Conservation (phyloP, 2,329 filamentous ascomycete genomes). For the Penicillium expansum region DNA sequence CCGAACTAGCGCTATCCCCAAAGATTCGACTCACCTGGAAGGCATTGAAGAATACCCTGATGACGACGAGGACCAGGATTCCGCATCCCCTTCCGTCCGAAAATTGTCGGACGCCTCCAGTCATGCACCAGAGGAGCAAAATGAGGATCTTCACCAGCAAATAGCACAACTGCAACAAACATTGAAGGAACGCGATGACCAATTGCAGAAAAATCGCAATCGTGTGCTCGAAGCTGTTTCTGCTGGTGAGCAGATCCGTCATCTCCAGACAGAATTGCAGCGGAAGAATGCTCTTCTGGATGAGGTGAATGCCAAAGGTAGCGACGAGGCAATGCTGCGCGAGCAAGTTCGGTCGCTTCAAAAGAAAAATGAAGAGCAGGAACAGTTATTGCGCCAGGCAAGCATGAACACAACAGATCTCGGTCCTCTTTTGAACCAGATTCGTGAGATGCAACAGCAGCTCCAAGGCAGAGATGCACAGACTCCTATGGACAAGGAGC, state of each 20-base stretch:
- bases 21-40: conserved; percentile 37
- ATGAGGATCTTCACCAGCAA: conserved; percentile 30
- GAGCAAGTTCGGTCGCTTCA: conserved; percentile 32
- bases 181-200: conserved; percentile 35
- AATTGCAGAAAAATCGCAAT: conserved; percentile 31
- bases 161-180: conserved; percentile 33
- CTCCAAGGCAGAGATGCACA: conserved; percentile 27
- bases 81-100: conserved; percentile 28
- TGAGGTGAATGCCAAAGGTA: conserved; percentile 25
- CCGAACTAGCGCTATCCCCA: conserved; percentile 24
- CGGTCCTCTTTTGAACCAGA: conserved; percentile 30
- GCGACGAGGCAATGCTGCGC: conserved; percentile 27
- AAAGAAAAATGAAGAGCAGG: conserved; percentile 29
- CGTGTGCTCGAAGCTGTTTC: conserved; percentile 37
- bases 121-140: conserved; percentile 16
- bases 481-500: conserved; percentile 27
- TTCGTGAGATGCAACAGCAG: conserved; percentile 34
- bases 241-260: conserved; percentile 38
- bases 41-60: conserved; percentile 38
- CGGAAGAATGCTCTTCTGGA: conserved; percentile 30
- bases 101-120: conserved; percentile 21
- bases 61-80: conserved; percentile 21
- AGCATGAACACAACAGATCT: conserved; percentile 22
- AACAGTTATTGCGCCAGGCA: conserved; percentile 24
- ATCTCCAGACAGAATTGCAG: conserved; percentile 40